Percentiles rank a stretch among this genome's conserved stretches.
Evolutionary conservation across 306 rosid genomes (phyloP).

Genomic region (Carpinus viminea): DNA sequence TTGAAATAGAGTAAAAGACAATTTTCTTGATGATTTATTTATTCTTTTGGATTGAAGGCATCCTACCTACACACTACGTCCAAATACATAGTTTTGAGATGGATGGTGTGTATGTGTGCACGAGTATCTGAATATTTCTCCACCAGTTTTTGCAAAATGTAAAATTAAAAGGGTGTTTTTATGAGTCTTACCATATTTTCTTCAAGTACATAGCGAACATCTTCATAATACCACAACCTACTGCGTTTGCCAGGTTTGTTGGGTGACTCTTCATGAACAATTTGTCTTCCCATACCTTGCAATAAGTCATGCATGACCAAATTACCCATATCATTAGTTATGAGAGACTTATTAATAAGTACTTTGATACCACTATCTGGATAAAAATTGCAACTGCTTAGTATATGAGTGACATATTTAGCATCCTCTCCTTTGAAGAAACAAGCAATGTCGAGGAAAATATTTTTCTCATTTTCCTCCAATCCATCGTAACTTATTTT

Average conservation of each 20-base stretch:
- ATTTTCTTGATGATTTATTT: no score
- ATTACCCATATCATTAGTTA: not conserved
- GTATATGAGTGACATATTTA: not conserved
- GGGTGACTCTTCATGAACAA: not conserved
- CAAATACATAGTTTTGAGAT: no score
- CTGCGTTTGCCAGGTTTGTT: not conserved
- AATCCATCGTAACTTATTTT: not conserved
- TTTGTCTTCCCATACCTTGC: not conserved
- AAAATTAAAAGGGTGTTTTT: not conserved
- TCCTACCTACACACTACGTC: no score
- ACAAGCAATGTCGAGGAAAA: not conserved
- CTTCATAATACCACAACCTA: not conserved
- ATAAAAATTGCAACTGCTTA: not conserved
- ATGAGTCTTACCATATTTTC: not conserved
- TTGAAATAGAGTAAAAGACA: no score
- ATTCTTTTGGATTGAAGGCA: no score
- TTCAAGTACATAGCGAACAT: not conserved
- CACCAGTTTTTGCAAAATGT: no score
- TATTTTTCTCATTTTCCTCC: not conserved
- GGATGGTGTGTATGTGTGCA: no score
- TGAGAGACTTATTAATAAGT: not conserved
- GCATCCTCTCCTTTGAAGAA: not conserved
- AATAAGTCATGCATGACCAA: not conserved
- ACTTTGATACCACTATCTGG: not conserved
- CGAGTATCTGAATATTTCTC: no score